Evolutionary conservation across 2,329 filamentous ascomycete species (phyloP), one percentile per base, ranked within the genome.

Genomic region (Colletotrichum noveboracense): DNA sequence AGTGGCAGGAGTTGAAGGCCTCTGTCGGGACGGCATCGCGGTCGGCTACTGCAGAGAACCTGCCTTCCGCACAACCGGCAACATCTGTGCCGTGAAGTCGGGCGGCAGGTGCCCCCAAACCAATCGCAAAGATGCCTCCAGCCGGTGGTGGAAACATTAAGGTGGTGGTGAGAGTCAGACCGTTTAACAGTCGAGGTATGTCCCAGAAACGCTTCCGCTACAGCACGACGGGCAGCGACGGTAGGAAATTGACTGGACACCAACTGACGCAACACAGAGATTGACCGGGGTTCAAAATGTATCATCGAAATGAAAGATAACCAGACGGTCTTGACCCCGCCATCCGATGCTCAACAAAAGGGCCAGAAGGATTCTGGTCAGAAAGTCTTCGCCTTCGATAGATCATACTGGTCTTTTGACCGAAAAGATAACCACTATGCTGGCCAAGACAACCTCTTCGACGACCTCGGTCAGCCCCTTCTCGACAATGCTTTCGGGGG

Each of bases 401-500:
- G 93, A 82, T 98, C 96, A 69, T 99, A 99, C 87, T 99, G 97
- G 97, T 98, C 96, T 69, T 99, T 98, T 85, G 92, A 96, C 86
- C 94, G 94, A 80, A 90, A 89, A 62, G 95, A 96, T 79, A 86
- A 91, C 2, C 93, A 95, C 84, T 99, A 96, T 84, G 96, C 97
- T 60, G 95, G 95, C 21, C 97, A 99, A 84, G 94, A 96, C 76
- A 91, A 97, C 82, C 89, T 99, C 21, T 97, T 98, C 84, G 90
- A 93, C 70, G 97, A 98, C 83, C 87, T 99, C 77, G 97, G 97
- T 77, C 92, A 93, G 79, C 97, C 97, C 69, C 90, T 99, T 74
- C 90, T 99, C 79, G 96, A 99, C 87, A 99, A 99, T 91, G 97
- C 97, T 21, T 99, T 99, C 83, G 93, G 96, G 81, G 97, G 97